phyloP scores from a whole-genome alignment of 305 asterid species.

The Fraxinus greggii region DNA sequence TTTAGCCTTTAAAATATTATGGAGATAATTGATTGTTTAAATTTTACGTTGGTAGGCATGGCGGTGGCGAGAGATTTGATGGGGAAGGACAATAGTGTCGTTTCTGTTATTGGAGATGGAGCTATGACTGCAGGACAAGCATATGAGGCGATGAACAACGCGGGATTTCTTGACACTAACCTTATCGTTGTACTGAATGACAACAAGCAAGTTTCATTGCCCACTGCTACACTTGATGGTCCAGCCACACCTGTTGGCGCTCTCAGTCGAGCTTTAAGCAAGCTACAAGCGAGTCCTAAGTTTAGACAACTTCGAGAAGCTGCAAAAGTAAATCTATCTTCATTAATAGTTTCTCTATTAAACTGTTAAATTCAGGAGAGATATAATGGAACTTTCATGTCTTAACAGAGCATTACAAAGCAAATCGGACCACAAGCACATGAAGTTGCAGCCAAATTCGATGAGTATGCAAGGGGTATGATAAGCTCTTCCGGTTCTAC shows the following conservation, averaged over 20 bases:
- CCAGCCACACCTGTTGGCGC: conserved; percentile 80
- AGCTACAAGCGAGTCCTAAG: conserved; percentile 45
- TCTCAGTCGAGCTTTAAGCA: conserved; percentile 50
- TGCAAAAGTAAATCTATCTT: conserved; percentile 37
- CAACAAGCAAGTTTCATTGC: conserved; percentile 65
- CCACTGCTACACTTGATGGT: conserved; percentile 71
- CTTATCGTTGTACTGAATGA: conserved; percentile 57
- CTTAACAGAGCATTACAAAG: conserved; percentile 43
- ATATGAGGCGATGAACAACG: conserved; percentile 67
- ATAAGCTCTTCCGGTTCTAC: conserved; percentile 36
- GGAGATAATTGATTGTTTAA: not conserved
- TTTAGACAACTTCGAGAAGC: conserved; percentile 54
- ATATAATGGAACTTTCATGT: not conserved
- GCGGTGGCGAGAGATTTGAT: conserved; percentile 59
- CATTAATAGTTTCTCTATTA: not conserved
- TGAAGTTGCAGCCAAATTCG: conserved; percentile 53
- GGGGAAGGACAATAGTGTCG: conserved; percentile 52
- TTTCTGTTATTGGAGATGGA: conserved; percentile 70
- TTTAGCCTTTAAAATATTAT: not conserved
- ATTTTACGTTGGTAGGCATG: conserved; percentile 39
- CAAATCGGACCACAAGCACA: conserved; percentile 47
- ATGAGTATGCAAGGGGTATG: conserved; percentile 40
- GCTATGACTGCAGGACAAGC: conserved; percentile 85
- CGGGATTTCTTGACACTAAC: conserved; percentile 64
- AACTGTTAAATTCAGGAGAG: not conserved